Evolutionary conservation across 129 eudicot genomes (phyloP).

Genomic region (Kitagawia praeruptora): DNA sequence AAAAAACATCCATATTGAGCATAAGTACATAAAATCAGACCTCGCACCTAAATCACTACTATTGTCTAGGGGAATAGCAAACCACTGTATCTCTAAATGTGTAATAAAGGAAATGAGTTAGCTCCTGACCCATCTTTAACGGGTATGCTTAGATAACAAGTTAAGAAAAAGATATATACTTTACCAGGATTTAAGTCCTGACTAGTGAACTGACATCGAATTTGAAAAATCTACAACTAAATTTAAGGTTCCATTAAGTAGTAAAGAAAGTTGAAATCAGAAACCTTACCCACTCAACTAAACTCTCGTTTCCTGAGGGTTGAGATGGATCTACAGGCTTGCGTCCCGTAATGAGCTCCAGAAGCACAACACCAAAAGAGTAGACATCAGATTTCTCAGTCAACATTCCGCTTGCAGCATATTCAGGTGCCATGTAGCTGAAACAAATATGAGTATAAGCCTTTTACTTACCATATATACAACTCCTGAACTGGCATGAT

Average conservation of each 20-base stretch:
- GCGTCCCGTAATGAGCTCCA: constrained; percentile 89
- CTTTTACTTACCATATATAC: not conserved
- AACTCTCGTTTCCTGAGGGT: constrained; percentile 76
- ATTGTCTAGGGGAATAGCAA: not conserved
- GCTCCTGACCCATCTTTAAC: not conserved
- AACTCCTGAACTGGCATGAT: not conserved
- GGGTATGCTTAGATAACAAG: not conserved
- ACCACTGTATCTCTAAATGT: not conserved
- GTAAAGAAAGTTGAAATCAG: not conserved
- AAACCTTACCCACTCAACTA: constrained; percentile 75
- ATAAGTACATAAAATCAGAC: not conserved
- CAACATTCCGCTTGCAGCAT: constrained; percentile 84
- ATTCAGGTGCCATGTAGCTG: constrained; percentile 98
- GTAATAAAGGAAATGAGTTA: not conserved
- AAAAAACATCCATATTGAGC: not conserved
- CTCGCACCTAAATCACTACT: not conserved
- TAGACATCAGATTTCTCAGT: constrained; percentile 90
- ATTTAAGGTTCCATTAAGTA: not conserved
- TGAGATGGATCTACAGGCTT: constrained; percentile 85
- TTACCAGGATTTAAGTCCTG: not conserved
- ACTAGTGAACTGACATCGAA: not conserved
- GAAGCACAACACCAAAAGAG: constrained; percentile 83
- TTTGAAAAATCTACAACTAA: not conserved
- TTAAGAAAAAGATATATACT: not conserved
- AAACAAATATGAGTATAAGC: constrained; percentile 13